These are phyloP conservation scores for Dactylella cylindrospora DNA, from an alignment of 2,329 filamentous ascomycete species.

Conservation along the genomic window DNA sequence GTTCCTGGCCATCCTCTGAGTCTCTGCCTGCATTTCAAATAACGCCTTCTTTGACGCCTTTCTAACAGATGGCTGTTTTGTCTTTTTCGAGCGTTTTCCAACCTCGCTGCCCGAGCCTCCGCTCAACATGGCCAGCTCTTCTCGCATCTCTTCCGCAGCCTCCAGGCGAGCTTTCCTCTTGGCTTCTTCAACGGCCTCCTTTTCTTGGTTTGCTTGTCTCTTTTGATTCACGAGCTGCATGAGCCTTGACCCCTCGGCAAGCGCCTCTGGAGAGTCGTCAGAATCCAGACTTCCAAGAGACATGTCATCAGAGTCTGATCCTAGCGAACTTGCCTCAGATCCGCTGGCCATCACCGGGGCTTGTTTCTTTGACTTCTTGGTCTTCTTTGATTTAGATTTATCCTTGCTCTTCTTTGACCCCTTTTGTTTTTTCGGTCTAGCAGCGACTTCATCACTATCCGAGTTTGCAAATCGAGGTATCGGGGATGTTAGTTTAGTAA, in stretches of 20 bases:
- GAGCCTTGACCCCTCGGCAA: constrained; percentile 62
- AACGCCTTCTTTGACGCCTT: constrained; percentile 93
- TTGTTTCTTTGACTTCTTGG: constrained; percentile 56
- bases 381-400: constrained; percentile 47
- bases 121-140: constrained; percentile 49
- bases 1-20: constrained; percentile 82
- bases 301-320: constrained; percentile 12
- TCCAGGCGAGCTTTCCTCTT: constrained; percentile 51
- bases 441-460: constrained; percentile 17
- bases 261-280: constrained; percentile 45
- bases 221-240: constrained; percentile 73
- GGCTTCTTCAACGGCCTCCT: constrained; percentile 60
- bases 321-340: constrained; percentile 17
- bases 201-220: constrained; percentile 68
- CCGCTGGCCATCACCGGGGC: constrained; percentile 46
- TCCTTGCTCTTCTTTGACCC: constrained; percentile 50
- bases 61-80: constrained; percentile 65
- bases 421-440: constrained; percentile 44
- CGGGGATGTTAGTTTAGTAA: constrained; percentile 51
- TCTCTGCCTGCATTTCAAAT: constrained; percentile 93
- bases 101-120: constrained; percentile 56
- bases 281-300: constrained; percentile 42
- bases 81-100: constrained; percentile 50
- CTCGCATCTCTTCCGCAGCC: constrained; percentile 24
- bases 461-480: constrained; percentile 44